phyloP scores from a whole-genome alignment of 495 filamentous ascomycete genomes.

The Neohortaea acidophila region DNA sequence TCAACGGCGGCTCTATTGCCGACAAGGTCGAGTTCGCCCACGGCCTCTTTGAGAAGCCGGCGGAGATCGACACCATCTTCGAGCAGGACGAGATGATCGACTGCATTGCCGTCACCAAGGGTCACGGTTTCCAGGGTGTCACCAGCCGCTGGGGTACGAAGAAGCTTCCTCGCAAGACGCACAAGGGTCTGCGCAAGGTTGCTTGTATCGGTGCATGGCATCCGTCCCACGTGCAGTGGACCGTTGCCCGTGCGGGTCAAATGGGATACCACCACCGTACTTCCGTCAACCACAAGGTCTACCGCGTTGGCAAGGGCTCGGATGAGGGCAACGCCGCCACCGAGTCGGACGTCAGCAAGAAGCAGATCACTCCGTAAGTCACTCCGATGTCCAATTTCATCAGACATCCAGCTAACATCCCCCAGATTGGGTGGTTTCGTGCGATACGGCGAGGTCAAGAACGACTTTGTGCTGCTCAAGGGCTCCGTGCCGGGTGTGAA shows the following conservation, averaged over 20 bases:
- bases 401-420: constrained; percentile 24
- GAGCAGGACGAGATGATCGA: constrained; percentile 99
- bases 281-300: constrained; percentile 99
- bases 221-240: constrained; percentile 99
- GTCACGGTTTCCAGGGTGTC: constrained; percentile 95
- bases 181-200: constrained; percentile 99
- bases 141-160: constrained; percentile 98
- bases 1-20: constrained; percentile 88
- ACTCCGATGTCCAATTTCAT: constrained; percentile 1
- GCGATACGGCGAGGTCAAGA: constrained; percentile 97
- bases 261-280: constrained; percentile 99
- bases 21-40: constrained; percentile 95
- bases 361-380: constrained; percentile 97
- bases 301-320: constrained; percentile 85
- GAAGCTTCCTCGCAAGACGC: constrained; percentile 99
- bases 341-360: constrained; percentile 95
- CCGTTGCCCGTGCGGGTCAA: constrained; percentile 99
- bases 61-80: constrained; percentile 85
- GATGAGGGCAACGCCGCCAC: constrained; percentile 85
- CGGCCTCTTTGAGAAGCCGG: constrained; percentile 95
- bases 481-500: constrained; percentile 93
- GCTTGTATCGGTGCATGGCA: constrained; percentile 99
- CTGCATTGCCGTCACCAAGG: constrained; percentile 98
- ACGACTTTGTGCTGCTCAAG: constrained; percentile 98
- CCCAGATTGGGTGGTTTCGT: constrained; percentile 93